A percentile compares a stretch with the other conserved stretches of the same genome.
Conservation (phyloP, 2,329 filamentous ascomycete species). For the Pseudogymnoascus sp. region DNA sequence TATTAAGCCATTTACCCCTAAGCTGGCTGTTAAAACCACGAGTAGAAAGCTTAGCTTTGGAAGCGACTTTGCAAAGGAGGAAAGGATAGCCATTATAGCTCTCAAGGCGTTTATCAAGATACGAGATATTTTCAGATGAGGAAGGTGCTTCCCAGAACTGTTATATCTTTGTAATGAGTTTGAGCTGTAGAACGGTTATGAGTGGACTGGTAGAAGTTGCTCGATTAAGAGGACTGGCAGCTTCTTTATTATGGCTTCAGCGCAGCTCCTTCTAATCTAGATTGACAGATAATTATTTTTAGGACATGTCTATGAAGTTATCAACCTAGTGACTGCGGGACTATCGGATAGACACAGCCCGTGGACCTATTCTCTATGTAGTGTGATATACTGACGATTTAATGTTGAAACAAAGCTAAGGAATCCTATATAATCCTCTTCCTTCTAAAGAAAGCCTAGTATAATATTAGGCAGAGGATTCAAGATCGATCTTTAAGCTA, state of each 20-base stretch:
- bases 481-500: not conserved
- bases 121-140: not conserved
- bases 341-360: not conserved
- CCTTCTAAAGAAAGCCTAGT: not conserved
- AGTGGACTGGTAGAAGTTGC: not conserved
- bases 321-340: not conserved
- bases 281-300: not conserved
- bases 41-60: not conserved
- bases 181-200: not conserved
- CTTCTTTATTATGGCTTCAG: not conserved
- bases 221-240: not conserved
- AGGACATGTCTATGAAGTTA: not conserved
- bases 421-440: not conserved
- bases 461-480: not conserved
- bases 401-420: not conserved
- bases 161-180: not conserved
- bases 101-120: not conserved
- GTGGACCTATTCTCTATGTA: not conserved
- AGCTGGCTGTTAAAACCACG: not conserved
- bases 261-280: not conserved
- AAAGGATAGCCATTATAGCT: not conserved
- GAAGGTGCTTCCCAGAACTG: not conserved
- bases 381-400: not conserved
- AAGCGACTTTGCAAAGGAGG: not conserved
- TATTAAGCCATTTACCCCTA: not conserved